phyloP scores from a whole-genome alignment of 495 filamentous ascomycete species.

The Lentithecium fluviatile region DNA sequence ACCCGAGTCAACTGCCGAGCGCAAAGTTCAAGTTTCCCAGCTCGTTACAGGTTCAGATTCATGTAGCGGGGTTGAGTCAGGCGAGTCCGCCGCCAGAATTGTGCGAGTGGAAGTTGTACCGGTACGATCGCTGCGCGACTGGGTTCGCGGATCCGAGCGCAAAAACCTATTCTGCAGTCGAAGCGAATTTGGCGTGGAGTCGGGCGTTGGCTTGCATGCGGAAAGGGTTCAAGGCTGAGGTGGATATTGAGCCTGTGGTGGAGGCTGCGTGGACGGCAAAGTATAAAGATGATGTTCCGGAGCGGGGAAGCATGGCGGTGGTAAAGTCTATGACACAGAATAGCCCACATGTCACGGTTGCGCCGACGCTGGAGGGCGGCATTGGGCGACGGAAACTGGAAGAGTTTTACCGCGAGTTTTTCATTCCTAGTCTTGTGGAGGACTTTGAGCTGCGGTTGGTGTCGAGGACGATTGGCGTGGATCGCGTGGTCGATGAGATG shows the following conservation, averaged over 20 bases:
- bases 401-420: slow-evolving; percentile 44
- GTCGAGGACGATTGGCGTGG: slow-evolving; percentile 40
- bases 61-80: slow-evolving; percentile 49
- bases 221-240: slow-evolving; percentile 40
- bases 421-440: slow-evolving; percentile 41
- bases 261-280: slow-evolving; percentile 22
- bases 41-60: slow-evolving; percentile 51
- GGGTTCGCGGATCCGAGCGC: slow-evolving; percentile 61
- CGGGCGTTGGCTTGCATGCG: slow-evolving; percentile 48
- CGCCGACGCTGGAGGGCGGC: slow-evolving; percentile 42
- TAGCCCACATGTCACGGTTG: slow-evolving; percentile 42
- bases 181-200: slow-evolving; percentile 56
- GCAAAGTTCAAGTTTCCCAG: slow-evolving; percentile 51
- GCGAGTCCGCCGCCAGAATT: slow-evolving; percentile 31
- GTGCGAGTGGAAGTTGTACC: slow-evolving; percentile 26
- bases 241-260: slow-evolving; percentile 23
- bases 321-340: slow-evolving; percentile 39
- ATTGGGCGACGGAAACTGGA: slow-evolving; percentile 38
- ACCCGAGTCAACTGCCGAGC: slow-evolving; percentile 56
- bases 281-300: slow-evolving; percentile 20
- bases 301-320: slow-evolving; percentile 33
- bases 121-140: slow-evolving; percentile 17
- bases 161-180: slow-evolving; percentile 54
- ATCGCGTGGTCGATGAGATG: slow-evolving; percentile 45
- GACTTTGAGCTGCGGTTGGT: slow-evolving; percentile 38